phyloP scores from a whole-genome alignment of 1,284 basidiomycete genomes.

The Tetrapyrgos nigripes region DNA sequence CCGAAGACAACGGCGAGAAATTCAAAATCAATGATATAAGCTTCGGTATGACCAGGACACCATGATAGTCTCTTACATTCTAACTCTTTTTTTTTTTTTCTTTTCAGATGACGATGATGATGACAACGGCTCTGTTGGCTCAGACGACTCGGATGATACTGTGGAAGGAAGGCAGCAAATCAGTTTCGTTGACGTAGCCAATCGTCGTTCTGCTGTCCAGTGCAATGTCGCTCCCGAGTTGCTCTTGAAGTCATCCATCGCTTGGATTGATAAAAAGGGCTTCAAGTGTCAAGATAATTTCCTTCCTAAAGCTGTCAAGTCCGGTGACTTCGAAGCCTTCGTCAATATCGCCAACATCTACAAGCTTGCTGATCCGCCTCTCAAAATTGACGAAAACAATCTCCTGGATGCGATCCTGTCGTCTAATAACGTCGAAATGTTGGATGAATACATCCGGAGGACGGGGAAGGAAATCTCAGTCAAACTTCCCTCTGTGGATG shows the following conservation, averaged over 20 bases:
- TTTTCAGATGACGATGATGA: constrained; percentile 32
- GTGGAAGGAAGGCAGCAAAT: constrained; percentile 41
- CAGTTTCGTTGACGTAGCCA: constrained; percentile 59
- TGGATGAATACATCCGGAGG: constrained; percentile 60
- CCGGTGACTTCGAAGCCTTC: constrained; percentile 59
- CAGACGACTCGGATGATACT: constrained; percentile 42
- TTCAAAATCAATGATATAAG: constrained; percentile 40
- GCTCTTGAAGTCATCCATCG: constrained; percentile 27
- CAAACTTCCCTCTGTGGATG: constrained; percentile 28
- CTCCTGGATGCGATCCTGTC: constrained; percentile 36
- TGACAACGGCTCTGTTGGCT: constrained; percentile 36
- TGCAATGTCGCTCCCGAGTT: constrained; percentile 45
- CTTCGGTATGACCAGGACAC: constrained; percentile 37
- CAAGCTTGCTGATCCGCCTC: constrained; percentile 35
- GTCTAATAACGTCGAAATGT: constrained; percentile 50
- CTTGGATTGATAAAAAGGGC: constrained; percentile 20
- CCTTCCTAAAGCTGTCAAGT: constrained; percentile 43
- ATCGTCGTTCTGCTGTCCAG: constrained; percentile 48
- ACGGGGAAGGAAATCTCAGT: constrained; percentile 54
- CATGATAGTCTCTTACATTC: neutral
- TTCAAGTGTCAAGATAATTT: constrained; percentile 17
- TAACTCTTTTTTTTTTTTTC: neutral
- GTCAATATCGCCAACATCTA: constrained; percentile 51
- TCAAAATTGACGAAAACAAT: constrained; percentile 23
- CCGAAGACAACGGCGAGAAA: constrained; percentile 38